phyloP scores from a whole-genome alignment of 768 basidiomycete species.

The Trametopsis cervina region DNA sequence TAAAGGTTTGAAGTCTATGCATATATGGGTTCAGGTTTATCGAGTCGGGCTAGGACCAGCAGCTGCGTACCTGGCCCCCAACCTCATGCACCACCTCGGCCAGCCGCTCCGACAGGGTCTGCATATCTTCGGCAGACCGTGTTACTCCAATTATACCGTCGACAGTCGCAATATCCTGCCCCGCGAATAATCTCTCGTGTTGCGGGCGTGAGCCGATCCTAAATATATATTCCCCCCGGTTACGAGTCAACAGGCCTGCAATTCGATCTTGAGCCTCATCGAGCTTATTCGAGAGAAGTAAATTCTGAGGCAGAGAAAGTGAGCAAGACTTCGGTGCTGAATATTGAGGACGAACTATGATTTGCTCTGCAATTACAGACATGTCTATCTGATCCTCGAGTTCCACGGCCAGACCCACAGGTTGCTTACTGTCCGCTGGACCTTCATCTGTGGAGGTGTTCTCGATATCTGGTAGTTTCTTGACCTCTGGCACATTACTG shows the following conservation, averaged over 20 bases:
- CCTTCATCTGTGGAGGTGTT: too few relatives aligned
- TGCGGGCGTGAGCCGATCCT: constrained; percentile 67
- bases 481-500: too few relatives aligned
- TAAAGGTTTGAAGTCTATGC: constrained; percentile 51
- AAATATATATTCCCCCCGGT: constrained; percentile 68
- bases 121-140: constrained; percentile 46
- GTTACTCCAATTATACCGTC: constrained; percentile 50
- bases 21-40: background rate
- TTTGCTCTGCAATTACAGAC: too few relatives aligned
- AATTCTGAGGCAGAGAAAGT: too few relatives aligned
- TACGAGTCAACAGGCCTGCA: constrained; percentile 58
- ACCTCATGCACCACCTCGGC: constrained; percentile 60
- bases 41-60: background rate
- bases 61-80: constrained; percentile 59
- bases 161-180: constrained; percentile 37
- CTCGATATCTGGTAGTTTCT: too few relatives aligned
- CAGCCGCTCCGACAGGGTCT: constrained; percentile 37
- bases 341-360: too few relatives aligned
- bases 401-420: too few relatives aligned
- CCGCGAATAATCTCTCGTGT: constrained; percentile 45
- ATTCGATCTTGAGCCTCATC: constrained; percentile 57
- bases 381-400: too few relatives aligned
- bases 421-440: too few relatives aligned
- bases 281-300: constrained; percentile 36
- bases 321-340: too few relatives aligned